Base-by-base conservation (phyloP, 2,329 filamentous ascomycete species). In the Sporothrix protearum region DNA sequence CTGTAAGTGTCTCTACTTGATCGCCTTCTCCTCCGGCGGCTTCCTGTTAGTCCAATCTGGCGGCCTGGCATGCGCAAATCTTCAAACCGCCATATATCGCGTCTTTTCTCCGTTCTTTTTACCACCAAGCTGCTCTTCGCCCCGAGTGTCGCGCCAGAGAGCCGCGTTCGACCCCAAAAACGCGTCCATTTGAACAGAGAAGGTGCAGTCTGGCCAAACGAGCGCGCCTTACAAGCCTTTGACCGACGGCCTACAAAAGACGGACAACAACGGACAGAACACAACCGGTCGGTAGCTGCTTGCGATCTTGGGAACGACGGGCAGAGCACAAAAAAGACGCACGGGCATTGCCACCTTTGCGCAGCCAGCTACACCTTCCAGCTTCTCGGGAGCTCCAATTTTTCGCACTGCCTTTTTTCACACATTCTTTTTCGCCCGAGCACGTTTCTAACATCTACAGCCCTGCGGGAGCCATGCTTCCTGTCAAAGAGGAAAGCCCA, bases 401-500 rank as follows among this genome's bases (percentile, higher is more conserved):
- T 6, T 16, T 14, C 10, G 25, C 42, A 42, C 25, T 33, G 42
- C 14, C 3, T 49, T 45, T 33, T 25, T 53, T 1, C 66, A 28
- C 12, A 2, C 45, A 57, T n/a, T 25, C 8, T 22, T 53, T 53
- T 47, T 30, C 8, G 28, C 36, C 28, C 9, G 5, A 45, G 25
- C 51, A n/a, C 10, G n/a, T 16, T 71, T 67, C 74, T 75, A 68
- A 75, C 74, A 71, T 71, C 49, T 9, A 70, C 69, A 75, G 73
- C 51, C 70, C 69, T 25, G 36, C 68, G 25, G 59, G 63, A 30
- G 53, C 30, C 19, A 72, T 71, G 68, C 39, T 68, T 12, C 66
- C 72, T 42, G 45, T 74, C 45, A 75, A 74, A 66, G 73, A 75
- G 68, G 74, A 75, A 71, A 72, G 72, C 57, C 73, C 72, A 8